phyloP scores from a whole-genome alignment of 495 filamentous ascomycete species.

The Annulohypoxylon bovei region DNA sequence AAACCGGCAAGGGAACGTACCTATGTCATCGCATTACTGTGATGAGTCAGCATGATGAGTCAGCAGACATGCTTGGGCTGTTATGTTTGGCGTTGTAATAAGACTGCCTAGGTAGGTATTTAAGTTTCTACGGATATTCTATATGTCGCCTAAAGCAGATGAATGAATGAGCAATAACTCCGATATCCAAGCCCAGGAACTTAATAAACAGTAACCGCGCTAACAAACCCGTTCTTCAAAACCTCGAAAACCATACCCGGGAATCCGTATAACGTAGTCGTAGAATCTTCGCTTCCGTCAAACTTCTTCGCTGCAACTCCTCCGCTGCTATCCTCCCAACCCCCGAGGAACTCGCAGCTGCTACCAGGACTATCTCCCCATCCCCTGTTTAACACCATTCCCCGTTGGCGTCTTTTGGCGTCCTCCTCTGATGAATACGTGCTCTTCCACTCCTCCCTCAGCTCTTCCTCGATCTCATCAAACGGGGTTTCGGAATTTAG shows the following conservation, averaged over 20 bases:
- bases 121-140: conserved; percentile 7
- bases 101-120: background rate
- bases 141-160: background rate
- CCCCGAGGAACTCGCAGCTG: conserved; percentile 87
- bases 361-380: conserved; percentile 93
- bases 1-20: too few relatives aligned
- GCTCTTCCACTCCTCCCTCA: conserved; percentile 76
- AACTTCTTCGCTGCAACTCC: conserved; percentile 54
- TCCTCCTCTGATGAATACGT: conserved; percentile 70
- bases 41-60: background rate
- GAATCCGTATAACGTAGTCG: conserved; percentile 91
- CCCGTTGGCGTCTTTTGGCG: conserved; percentile 71
- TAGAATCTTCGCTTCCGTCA: conserved; percentile 70
- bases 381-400: conserved; percentile 88
- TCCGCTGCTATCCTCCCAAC: conserved; percentile 80
- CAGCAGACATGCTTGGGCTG: background rate
- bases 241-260: conserved; percentile 96
- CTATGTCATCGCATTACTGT: too few relatives aligned
- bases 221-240: conserved; percentile 89
- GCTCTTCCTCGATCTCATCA: conserved; percentile 69
- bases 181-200: background rate
- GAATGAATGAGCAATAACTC: conserved; percentile 9
- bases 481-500: conserved; percentile 83
- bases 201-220: conserved; percentile 86
- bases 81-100: background rate